Base-by-base conservation (phyloP, 2,329 filamentous ascomycete species). In the Penicillium sp. region DNA sequence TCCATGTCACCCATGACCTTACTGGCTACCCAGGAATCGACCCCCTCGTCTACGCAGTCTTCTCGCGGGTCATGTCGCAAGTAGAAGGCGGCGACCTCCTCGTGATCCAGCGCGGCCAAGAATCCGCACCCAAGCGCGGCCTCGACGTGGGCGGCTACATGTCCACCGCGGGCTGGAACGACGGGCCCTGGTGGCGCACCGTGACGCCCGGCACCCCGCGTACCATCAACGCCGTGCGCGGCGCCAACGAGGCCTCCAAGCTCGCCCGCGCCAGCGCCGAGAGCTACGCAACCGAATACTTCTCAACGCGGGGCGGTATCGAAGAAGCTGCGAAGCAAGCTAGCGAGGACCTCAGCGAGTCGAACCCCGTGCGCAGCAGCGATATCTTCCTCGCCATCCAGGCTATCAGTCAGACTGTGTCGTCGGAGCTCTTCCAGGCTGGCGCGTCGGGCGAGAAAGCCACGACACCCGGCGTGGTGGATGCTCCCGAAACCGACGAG, bases 311-410 rank as follows among this genome's bases (percentile, higher is more conserved):
- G 60, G 94, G 93, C 35, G 94, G 94, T 2, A 75, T 97, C 3
- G 89, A 93, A 75, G 84, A 87, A 67, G 93, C 92, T 27, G 90
- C 91, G 60, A 87, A 89, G 69, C 86, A 90, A 55, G 92, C 92
- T 0, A 89, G 89, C 0, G 88, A 96, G 75, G 84, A 88, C 2
- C 78, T 96, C 41, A 92, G 87, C 76, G 91, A 96, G 74, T 85
- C 83, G 43, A 98, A 97, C 74, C 94, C 95, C 0, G 92, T 96
- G 13, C 87, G 95, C 58, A 96, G 89, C 71, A 96, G 91, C 59
- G 92, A 99, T 73, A 90, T 99, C 63, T 99, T 99, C 83, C 83
- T 99, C 35, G 87, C 93, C n/a, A 88, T 99, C 36, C 95, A 99
- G 78, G 92, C 95, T 10, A 86, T 98, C 69, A 83, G 81, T 53